A percentile compares a stretch with the other conserved stretches of the same genome.
Conservation (phyloP, 495 filamentous ascomycete species). For the Immersiella caudata region DNA sequence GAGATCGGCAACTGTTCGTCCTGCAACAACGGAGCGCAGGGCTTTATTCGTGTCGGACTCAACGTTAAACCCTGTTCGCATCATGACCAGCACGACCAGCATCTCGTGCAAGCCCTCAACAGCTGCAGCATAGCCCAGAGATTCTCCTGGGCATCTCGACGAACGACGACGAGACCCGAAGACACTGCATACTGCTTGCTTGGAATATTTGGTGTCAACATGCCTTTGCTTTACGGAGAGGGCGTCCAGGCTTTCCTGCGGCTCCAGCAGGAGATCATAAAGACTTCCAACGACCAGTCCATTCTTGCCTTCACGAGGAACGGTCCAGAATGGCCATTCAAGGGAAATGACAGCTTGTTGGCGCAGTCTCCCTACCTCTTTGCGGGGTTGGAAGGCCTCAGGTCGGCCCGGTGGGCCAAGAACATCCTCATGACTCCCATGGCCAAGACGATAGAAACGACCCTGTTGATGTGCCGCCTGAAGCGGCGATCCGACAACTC, state of each 20-base stretch:
- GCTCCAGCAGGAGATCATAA: constrained; percentile 30
- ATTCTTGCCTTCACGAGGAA: constrained; percentile 18
- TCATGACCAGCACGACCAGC: no score
- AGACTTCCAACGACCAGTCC: constrained; percentile 19
- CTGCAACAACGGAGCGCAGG: not conserved
- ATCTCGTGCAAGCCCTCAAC: no score
- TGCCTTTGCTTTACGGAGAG: constrained; percentile 35
- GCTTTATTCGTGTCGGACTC: no score
- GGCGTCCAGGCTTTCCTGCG: constrained; percentile 27
- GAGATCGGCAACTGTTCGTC: not conserved
- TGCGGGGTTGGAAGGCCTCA: not conserved
- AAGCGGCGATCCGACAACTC: no score
- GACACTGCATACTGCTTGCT: constrained; percentile 33
- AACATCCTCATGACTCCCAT: no score
- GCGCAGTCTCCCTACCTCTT: not conserved
- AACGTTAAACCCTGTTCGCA: no score
- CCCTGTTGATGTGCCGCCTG: no score
- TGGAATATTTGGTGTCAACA: constrained; percentile 29
- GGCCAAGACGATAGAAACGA: no score
- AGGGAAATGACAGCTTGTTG: constrained; percentile 3
- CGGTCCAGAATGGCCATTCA: not conserved
- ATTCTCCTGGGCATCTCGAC: constrained; percentile 26
- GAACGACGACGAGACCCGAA: constrained; percentile 30
- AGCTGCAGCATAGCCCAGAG: constrained; percentile 21
- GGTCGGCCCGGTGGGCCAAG: not conserved